phyloP scores from a whole-genome alignment of 2,329 filamentous ascomycete species.

The Monilinia vaccinii-corymbosi region DNA sequence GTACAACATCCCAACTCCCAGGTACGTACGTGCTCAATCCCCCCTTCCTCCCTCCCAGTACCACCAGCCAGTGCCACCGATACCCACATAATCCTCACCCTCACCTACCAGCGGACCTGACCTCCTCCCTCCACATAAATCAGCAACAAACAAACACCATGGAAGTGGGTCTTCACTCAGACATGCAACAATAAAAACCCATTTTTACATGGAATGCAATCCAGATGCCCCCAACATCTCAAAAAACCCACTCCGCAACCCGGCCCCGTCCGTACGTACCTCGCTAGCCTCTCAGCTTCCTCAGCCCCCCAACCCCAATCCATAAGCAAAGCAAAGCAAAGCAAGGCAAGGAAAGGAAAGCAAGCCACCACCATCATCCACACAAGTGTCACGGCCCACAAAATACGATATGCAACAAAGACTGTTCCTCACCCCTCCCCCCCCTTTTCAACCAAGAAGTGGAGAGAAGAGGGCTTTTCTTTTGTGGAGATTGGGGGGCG shows the following conservation, averaged over 20 bases:
- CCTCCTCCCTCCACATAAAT: not conserved
- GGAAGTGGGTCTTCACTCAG: not conserved
- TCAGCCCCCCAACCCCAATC: not conserved
- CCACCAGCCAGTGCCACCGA: not conserved
- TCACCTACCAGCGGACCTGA: not conserved
- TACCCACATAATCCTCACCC: not conserved
- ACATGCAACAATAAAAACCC: not conserved
- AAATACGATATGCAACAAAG: conserved; percentile 1
- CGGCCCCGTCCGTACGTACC: not conserved
- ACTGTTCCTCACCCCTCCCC: not conserved
- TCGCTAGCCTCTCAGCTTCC: not conserved
- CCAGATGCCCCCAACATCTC: not conserved
- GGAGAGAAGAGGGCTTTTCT: conserved; percentile 1
- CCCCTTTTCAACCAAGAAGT: not conserved
- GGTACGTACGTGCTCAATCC: too few species aligned
- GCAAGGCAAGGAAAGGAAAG: too few species aligned
- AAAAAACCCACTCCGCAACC: not conserved
- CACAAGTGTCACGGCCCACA: conserved; percentile 5
- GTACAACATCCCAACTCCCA: too few species aligned
- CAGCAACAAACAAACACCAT: not conserved
- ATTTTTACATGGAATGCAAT: not conserved
- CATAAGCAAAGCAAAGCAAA: too few species aligned
- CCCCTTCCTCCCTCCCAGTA: not conserved
- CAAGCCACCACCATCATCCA: not conserved
- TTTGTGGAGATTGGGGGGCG: not conserved